These are phyloP conservation scores for Trichothecium roseum DNA, from an alignment of 2,329 filamentous ascomycete genomes.

Conservation along the genomic window DNA sequence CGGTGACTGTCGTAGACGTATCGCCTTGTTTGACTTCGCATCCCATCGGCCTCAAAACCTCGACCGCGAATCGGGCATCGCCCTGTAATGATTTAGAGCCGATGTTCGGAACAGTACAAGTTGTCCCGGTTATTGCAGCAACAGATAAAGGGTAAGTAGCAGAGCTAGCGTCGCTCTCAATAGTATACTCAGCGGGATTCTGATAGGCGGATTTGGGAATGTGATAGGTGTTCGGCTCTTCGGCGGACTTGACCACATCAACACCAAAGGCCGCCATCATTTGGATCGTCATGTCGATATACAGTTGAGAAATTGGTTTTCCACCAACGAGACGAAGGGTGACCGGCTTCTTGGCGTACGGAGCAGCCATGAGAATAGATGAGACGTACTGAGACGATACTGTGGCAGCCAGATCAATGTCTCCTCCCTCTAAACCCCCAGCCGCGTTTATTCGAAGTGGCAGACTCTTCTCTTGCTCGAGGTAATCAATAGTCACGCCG, in stretches of 20 bases:
- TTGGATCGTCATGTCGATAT: constrained; percentile 96
- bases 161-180: constrained; percentile 96
- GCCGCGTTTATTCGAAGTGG: constrained; percentile 76
- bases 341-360: constrained; percentile 90
- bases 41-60: constrained; percentile 87
- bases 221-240: constrained; percentile 83
- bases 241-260: constrained; percentile 61
- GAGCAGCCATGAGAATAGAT: constrained; percentile 90
- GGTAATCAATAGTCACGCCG: constrained; percentile 76
- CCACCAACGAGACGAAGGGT: constrained; percentile 87
- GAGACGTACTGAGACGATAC: constrained; percentile 99
- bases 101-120: constrained; percentile 93
- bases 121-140: constrained; percentile 90
- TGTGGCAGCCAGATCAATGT: constrained; percentile 86
- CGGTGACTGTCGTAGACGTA: constrained; percentile 84
- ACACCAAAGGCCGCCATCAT: constrained; percentile 97
- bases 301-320: constrained; percentile 91
- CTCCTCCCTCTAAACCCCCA: constrained; percentile 72
- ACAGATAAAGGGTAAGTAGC: constrained; percentile 92
- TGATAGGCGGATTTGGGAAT: constrained; percentile 77
- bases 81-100: constrained; percentile 86
- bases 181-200: constrained; percentile 76
- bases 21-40: constrained; percentile 79
- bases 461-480: constrained; percentile 74
- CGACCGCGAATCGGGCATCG: constrained; percentile 86